Evolutionary conservation across 257 asterid genomes (phyloP), one percentile per base, ranked within the genome.

Genomic region (Buddleja alternifolia): DNA sequence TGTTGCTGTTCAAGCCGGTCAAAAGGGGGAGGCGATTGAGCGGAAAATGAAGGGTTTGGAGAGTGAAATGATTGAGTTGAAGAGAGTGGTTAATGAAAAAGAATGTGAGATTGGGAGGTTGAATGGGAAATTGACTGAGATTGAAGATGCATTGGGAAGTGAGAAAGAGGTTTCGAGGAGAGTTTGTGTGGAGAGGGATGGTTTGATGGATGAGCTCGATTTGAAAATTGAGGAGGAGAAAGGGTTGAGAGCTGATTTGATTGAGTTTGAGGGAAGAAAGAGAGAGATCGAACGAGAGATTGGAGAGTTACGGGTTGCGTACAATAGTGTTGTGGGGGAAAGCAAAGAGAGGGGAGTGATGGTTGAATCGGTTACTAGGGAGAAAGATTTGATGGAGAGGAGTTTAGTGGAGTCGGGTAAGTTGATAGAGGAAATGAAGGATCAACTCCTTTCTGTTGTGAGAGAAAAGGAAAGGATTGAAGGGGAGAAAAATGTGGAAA

Each of bases 381-480:
- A 84, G 40, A 85, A 77, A 46, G 79, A 59, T 51, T 69, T 41
- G 63, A 1, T 73, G 3, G 86, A 77, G 82, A 77, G 66, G 79
- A 66, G 73, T 52, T 74, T 86, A 74, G 46, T 15, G 34, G 84
- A 74, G 37, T 76, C 74, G 0, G 69, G 78, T 19, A 44, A 73
- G 74, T 58, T 40, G 72, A 65, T 78, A 10, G 82, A 75, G 36
- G 67, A 77, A 16, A 19, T 84, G 78, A 84, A 68, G 81, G 79
- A 69, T 41, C 73, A 79, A 66, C 44, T 86, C 16, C n/a, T 4
- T 37, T 73, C 6, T 32, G 60, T 73, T 45, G 55, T 69, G 55
- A 67, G 67, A 67, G 96, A 81, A 56, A 92, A 87, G 47, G 78
- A 80, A 48, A 68, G 25, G 56, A 20, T 82, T 58, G 90, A 84